These are phyloP conservation scores for Silene latifolia DNA, from an alignment of 148 eudicot species.

Conservation along the genomic window DNA sequence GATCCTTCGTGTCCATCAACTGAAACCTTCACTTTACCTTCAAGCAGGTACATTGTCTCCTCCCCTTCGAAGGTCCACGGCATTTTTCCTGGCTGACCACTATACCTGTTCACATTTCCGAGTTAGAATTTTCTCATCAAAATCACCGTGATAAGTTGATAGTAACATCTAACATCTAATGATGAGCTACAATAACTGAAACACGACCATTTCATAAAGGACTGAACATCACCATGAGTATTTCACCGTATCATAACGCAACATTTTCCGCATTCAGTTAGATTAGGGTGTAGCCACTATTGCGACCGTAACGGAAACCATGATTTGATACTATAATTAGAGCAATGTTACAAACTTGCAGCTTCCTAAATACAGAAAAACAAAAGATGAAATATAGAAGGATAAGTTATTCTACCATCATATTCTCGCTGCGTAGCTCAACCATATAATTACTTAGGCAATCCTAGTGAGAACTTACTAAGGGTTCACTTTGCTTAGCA, in stretches of 20 bases:
- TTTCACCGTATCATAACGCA: no score
- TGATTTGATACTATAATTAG: background rate
- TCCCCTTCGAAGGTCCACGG: constrained; percentile 41
- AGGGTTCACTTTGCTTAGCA: background rate
- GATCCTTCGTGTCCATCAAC: constrained; percentile 37
- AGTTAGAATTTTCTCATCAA: background rate
- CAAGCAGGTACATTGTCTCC: constrained; percentile 46
- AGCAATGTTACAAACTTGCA: background rate
- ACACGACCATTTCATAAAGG: no score
- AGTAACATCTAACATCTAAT: background rate
- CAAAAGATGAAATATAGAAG: background rate
- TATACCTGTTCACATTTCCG: constrained; percentile 27
- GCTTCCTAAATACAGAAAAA: background rate
- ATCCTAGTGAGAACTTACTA: background rate
- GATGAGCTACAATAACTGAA: background rate
- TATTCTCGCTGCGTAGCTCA: constrained; percentile 2
- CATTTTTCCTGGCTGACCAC: constrained; percentile 31
- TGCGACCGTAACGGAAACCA: no score
- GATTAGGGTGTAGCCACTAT: no score
- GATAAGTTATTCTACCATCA: background rate
- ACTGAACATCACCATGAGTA: no score
- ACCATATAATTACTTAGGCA: background rate
- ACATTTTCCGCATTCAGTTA: no score
- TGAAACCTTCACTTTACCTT: constrained; percentile 41
- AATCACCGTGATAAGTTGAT: background rate